Evolutionary conservation across 2,329 filamentous ascomycete genomes (phyloP), one percentile per base, ranked within the genome.

Genomic region (Beauveria sp.): DNA sequence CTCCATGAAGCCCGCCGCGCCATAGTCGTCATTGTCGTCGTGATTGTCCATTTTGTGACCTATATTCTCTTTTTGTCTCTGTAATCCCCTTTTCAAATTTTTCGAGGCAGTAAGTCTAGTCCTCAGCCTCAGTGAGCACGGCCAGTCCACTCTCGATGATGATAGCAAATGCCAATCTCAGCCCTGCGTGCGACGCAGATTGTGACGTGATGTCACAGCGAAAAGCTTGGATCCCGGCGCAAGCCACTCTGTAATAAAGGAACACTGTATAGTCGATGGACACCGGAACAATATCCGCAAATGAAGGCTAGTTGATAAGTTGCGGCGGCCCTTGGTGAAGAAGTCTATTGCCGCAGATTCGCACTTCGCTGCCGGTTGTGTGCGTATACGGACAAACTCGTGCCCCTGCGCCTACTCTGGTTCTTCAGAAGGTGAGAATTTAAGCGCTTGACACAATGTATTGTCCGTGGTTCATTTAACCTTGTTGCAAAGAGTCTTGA

Each of bases 1-100:
- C 60, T 88, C 77, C 78, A 97, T 96, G 66, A 96, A 79, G 70
- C 77, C 77, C 63, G 71, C 76, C 20, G 72, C 74, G 45, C 68
- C 70, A 57, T 75, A 76, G 63, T 74, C 72, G 40, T 73, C 72
- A 55, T 73, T 67, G 24, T 72, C 69, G n/a, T 60, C 58, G 31
- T 34, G 31, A 34, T 14, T 60, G 22, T 10, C 3, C 26, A 4
- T 20, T 46, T 22, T 50, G 3, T 55, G 12, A 34, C n/a, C 5
- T 34, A 9, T 54, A 8, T n/a, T 8, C 22, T 26, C 16, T 26
- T 24, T 8, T 5, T 14, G 16, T n/a, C 18, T 34, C 4, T 5
- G 31, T 34, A 34, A 2, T 38, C 14, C 14, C 5, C 16, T n/a
- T 31, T 26, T 42, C 20, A 2, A n/a, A 45, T 55, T 20, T 1